Base-by-base conservation (phyloP, 805 yeast species). In the Yamadazyma insecticola region DNA sequence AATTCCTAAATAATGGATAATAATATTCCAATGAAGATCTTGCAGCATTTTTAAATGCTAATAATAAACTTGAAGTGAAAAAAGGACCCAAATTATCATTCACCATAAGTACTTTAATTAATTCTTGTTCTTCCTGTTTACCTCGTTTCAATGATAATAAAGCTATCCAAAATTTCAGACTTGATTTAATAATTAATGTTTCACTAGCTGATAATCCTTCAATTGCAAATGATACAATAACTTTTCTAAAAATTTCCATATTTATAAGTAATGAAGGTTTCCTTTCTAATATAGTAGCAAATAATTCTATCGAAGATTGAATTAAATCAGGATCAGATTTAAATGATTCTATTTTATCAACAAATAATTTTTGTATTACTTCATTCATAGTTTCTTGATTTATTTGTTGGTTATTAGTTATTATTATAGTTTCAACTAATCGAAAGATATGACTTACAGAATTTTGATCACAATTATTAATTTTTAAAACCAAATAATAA, bases 1-100 rank as follows among this genome's bases (percentile, higher is more conserved):
- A 44, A 2, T 62, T 52, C 28, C 79, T 59, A 35, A 78, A 54
- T 2, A 76, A 46, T 13, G 74, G 77, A 23, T 74, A 74, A 49
- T 64, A 81, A 26, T 60, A 57, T 10, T 77, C 85, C 24, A 81
- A 49, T 36, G 74, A 76, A 0, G 89, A 80, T 41, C 90, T 57
- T 5, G 81, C 50, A 24, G 64, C 57, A 25, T 54, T 48, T 5
- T 74, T 40, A 16, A 79, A 63, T 1, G 65, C 31, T 37, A 33
- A 16, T 16, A 53, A 29, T 21, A 64, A 33, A 45, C 62, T 40
- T 34, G 37, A 29, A 14, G 63, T 45, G 6, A 64, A 41, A 2
- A 35, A 18, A n/a, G 24, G 36, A 3, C 63, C 60, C 17, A 60
- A 35, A 15, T 35, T 30, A 12, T 30, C 32, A 5, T 33, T 27